A percentile compares a stretch with the other conserved stretches of the same genome.
phyloP scores from a whole-genome alignment of 2,329 filamentous ascomycete species.

The Penicillium vulpinum region DNA sequence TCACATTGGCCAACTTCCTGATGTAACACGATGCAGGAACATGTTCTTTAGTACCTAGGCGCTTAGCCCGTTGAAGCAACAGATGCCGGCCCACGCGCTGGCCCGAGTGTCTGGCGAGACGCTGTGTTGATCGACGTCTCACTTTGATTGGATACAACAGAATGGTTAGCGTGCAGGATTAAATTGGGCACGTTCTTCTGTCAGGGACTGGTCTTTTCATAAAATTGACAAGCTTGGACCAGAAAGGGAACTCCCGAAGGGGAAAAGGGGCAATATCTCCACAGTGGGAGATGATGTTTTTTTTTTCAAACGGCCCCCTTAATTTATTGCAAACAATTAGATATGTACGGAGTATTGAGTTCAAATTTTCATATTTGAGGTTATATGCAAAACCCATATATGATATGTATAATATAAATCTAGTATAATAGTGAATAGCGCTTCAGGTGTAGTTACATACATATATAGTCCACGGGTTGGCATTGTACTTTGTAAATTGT shows the following conservation, averaged over 20 bases:
- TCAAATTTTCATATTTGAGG: background rate
- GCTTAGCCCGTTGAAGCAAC: conserved; percentile 18
- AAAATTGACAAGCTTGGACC: conserved; percentile 5
- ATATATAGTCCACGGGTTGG: no score
- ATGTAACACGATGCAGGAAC: conserved; percentile 11
- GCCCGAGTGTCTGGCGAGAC: conserved; percentile 16
- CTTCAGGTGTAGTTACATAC: background rate
- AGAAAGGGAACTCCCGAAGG: background rate
- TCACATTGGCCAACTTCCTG: conserved; percentile 5
- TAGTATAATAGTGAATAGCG: background rate
- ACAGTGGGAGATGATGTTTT: background rate
- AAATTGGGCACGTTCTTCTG: conserved; percentile 9
- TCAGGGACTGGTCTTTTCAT: background rate
- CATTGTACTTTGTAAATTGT: background rate
- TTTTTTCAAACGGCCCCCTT: conserved; percentile 5
- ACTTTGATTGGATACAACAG: conserved; percentile 13
- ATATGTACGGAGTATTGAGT: no score
- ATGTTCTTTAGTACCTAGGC: background rate
- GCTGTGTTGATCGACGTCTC: conserved; percentile 1
- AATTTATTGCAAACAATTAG: conserved; percentile 1
- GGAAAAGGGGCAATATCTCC: conserved; percentile 8
- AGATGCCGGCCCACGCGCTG: conserved; percentile 15
- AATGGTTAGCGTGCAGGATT: conserved; percentile 3
- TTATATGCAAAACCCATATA: background rate
- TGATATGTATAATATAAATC: background rate